Base-by-base conservation (phyloP, 371 early-diverging fungal species). In the Mucor plumbeus region DNA sequence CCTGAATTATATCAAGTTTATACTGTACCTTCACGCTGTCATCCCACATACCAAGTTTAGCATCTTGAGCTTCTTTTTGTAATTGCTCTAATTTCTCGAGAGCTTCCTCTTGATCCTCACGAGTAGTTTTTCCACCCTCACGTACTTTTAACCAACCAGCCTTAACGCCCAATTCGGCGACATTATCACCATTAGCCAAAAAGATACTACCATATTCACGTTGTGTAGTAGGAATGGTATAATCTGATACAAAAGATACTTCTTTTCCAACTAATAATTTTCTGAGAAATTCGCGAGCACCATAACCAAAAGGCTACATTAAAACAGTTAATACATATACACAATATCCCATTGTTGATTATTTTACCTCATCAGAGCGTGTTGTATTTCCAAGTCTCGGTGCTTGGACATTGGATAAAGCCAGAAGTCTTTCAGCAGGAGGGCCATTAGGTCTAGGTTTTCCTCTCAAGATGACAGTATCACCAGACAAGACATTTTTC, bases 401-500 rank as follows among this genome's bases (percentile, higher is more conserved):
- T 48, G 96, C 93, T 62, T 89, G 82, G 40, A 97, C 85, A 76
- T 90, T 88, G 61, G 92, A 88, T 21, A 97, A 85, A n/a, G 91
- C 92, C 39, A 98, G 77, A 31, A 91, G 80, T 54, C 90, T 85
- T 74, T 97, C 97, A 3, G 92, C 85, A 17, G 97, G 96, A 40
- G 96, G 94, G 7, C 91, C 92, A 63, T 88, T 88, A 47, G 85
- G 79, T 63, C 92, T 88, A 54, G 91, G 91, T 33, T 86, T 85
- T 17, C 94, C 94, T 57, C 94, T 85, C 39, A 98, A 84, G 68
- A 96, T 88, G 44, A 98, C 87, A 59, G 94, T 92, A 83, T 97
- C 97, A 47, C 95, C 97, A 7, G 96, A 95, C 58, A 97, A 83
- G 33, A 95, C 94, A 48, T 83, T 89, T 75, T 97, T 97, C 55